Evolutionary conservation across 2,329 filamentous ascomycete species (phyloP).

Genomic region (Xylaria sp.): DNA sequence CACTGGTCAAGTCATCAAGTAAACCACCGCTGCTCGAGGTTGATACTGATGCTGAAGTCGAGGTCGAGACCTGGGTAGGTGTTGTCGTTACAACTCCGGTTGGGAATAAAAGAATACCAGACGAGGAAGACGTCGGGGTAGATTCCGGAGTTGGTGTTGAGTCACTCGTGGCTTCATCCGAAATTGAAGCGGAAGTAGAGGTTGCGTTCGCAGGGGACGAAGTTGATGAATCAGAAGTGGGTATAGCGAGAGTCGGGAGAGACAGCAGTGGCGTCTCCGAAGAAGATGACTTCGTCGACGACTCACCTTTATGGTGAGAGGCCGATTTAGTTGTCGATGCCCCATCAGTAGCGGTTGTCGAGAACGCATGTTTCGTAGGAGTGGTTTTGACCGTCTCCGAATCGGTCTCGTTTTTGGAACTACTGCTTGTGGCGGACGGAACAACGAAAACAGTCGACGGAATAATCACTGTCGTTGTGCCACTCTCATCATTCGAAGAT

Average conservation of each 20-base stretch:
- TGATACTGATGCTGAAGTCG: conserved; percentile 18
- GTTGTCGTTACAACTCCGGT: conserved; percentile 44
- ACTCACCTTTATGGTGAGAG: conserved; percentile 29
- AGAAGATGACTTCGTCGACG: conserved; percentile 20
- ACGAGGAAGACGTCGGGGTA: conserved; percentile 36
- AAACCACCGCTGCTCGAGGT: conserved; percentile 40
- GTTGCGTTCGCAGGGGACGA: conserved; percentile 29
- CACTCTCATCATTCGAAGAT: conserved; percentile 26
- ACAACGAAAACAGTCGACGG: conserved; percentile 30
- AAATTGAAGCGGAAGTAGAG: conserved; percentile 5
- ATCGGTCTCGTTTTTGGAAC: conserved; percentile 9
- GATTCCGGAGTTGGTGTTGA: neutral
- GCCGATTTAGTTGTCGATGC: conserved; percentile 13
- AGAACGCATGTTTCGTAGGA: conserved; percentile 21
- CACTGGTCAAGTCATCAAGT: conserved; percentile 36
- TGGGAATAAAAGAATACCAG: conserved; percentile 45
- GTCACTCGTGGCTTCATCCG: conserved; percentile 14
- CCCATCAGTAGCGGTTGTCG: neutral
- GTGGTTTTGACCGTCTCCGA: conserved; percentile 12
- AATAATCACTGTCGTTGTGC: conserved; percentile 31
- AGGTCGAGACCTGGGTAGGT: conserved; percentile 20
- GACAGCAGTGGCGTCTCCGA: conserved; percentile 35
- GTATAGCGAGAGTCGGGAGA: conserved; percentile 35
- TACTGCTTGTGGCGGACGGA: conserved; percentile 23
- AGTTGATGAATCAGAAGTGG: conserved; percentile 14